Base-by-base conservation (phyloP, 2,329 filamentous ascomycete species). In the Ceratocystis smalleyi region DNA sequence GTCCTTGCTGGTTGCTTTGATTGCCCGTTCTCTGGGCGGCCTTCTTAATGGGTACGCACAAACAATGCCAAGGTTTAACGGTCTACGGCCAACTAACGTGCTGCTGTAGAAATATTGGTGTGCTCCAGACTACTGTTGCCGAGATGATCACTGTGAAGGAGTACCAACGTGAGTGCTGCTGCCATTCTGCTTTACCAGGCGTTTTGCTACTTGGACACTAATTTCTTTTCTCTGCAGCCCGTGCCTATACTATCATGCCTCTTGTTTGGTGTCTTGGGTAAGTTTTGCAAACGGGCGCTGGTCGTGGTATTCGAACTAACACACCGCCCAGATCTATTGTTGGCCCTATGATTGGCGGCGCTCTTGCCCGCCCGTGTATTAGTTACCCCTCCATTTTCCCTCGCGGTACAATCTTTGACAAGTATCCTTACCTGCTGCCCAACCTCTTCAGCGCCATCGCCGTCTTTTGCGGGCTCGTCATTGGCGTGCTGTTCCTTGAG, bases 211-310 rank as follows among this genome's bases (percentile, higher is more conserved):
- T 22, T 64, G 71, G 74, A 69, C 77, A 43, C 54, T 60, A 62
- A 63, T 43, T 19, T 47, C 2, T 43, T 19, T 47, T 5, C n/a
- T 22, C 63, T 63, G 65, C 67, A 91, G 88, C 91, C 69, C 89
- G 89, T 70, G 94, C 92, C 61, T 99, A 95, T 76, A 90, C 92
- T 12, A 91, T 97, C 69, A 96, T 99, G 91, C 94, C 94, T 5
- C 90, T 96, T 73, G 89, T 97, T 30, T 99, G 94, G 94, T 96
- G 91, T 72, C 81, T 99, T 71, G 94, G 94, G 79, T 89, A 78
- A 76, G 79, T 76, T 60, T n/a, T 2, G 4, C 8, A 1, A 2
- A 22, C 30, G 19, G 22, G 49, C n/a, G 51, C 8, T 17, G 3
- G 49, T 5, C 32, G 10, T 10, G 43, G 24, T 22, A n/a, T 35